Evolutionary conservation across 352 stramenopile genomes (phyloP).

Genomic region (Globisporangium lucens): DNA sequence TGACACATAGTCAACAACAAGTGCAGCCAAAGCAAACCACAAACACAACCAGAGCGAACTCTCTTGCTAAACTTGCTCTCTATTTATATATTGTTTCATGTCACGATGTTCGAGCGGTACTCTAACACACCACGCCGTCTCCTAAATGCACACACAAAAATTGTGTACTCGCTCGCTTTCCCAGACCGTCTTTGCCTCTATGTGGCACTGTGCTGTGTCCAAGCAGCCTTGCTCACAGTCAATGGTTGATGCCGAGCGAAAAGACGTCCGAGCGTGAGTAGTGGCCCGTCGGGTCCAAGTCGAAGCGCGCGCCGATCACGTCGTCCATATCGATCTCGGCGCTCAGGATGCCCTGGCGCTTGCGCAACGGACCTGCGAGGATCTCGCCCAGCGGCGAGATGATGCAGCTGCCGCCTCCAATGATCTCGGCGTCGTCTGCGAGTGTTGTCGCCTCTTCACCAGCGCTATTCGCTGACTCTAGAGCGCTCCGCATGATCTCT

Average conservation of each 20-base stretch:
- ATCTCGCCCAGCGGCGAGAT: conserved; percentile 24
- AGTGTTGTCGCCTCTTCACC: not conserved
- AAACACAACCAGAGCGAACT: no score
- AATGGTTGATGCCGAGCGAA: conserved; percentile 15
- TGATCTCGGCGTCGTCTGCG: conserved; percentile 22
- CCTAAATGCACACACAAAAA: no score
- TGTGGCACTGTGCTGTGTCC: no score
- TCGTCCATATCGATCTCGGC: conserved; percentile 26
- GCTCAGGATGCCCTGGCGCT: conserved; percentile 18
- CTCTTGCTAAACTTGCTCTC: no score
- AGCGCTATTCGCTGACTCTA: not conserved
- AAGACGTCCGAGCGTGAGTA: conserved; percentile 26
- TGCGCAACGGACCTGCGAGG: conserved; percentile 22
- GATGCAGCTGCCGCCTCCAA: conserved; percentile 27
- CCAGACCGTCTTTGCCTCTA: no score
- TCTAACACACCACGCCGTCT: no score
- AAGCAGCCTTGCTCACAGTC: not conserved
- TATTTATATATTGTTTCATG: no score
- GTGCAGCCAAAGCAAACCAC: no score
- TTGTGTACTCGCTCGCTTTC: no score
- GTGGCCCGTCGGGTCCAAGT: conserved; percentile 22
- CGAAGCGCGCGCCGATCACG: conserved; percentile 20
- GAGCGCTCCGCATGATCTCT: conserved; percentile 8
- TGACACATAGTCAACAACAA: no score
- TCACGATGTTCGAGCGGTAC: no score